phyloP scores from a whole-genome alignment of 192 early-diverging fungal species.

The Spizellomyces punctatus region DNA sequence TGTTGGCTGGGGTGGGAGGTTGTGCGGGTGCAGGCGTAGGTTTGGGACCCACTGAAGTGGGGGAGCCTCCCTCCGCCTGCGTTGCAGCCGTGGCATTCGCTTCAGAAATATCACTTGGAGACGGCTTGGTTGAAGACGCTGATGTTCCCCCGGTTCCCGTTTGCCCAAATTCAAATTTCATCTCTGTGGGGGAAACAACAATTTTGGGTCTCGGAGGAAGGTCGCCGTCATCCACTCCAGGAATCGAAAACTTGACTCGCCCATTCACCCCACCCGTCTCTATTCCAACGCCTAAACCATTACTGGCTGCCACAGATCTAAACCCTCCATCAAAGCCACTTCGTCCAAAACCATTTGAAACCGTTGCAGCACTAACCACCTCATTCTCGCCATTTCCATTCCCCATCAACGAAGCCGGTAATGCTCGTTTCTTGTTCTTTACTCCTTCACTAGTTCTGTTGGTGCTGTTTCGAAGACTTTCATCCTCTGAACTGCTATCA shows the following conservation, averaged over 20 bases:
- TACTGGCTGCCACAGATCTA: background rate
- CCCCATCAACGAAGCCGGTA: background rate
- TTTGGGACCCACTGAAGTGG: background rate
- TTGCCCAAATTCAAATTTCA: conserved; percentile 1
- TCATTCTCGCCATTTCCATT: background rate
- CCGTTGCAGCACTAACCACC: background rate
- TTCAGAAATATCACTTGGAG: background rate
- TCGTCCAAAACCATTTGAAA: background rate
- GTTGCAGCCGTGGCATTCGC: too few relatives aligned
- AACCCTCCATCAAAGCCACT: background rate
- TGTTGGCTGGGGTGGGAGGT: background rate
- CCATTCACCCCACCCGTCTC: too few relatives aligned
- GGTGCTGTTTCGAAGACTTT: background rate
- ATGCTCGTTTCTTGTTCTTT: conserved; percentile 1
- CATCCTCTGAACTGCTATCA: background rate
- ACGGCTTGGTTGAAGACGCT: background rate
- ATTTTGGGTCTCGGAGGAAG: background rate
- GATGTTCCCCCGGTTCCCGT: background rate
- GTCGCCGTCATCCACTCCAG: background rate
- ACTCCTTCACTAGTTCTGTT: background rate
- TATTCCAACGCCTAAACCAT: background rate
- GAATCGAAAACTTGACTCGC: background rate
- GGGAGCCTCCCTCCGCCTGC: background rate
- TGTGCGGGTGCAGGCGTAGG: background rate
- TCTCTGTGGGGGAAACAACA: background rate